phyloP scores from a whole-genome alignment of 495 filamentous ascomycete species.

The Penicillium mononematosum region DNA sequence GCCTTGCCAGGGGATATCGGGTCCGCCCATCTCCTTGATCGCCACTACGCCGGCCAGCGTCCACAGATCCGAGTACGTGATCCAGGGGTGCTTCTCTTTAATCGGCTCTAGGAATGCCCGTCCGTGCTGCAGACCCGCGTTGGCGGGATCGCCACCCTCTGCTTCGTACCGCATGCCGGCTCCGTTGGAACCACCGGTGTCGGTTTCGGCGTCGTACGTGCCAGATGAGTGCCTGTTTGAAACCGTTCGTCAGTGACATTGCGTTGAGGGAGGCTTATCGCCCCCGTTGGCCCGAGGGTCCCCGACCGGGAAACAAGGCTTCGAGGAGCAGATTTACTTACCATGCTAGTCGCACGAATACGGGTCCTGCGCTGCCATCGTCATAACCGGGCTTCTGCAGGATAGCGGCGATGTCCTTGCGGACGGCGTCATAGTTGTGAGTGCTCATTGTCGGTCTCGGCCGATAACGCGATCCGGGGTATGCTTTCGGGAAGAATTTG shows the following conservation, averaged over 20 bases:
- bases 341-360: constrained; percentile 63
- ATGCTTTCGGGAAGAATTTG: constrained; percentile 6
- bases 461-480: constrained; percentile 33
- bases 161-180: constrained; percentile 65
- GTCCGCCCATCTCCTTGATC: constrained; percentile 58
- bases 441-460: constrained; percentile 40
- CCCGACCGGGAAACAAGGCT: constrained; percentile 10
- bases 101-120: constrained; percentile 61
- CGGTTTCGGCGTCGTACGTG: constrained; percentile 56
- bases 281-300: constrained; percentile 12
- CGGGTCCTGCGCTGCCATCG: constrained; percentile 60
- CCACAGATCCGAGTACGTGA: constrained; percentile 65
- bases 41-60: constrained; percentile 60
- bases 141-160: constrained; percentile 62
- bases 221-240: constrained; percentile 55
- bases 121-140: constrained; percentile 62
- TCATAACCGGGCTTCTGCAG: constrained; percentile 61
- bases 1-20: constrained; percentile 51
- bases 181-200: constrained; percentile 63
- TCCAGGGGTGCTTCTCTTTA: constrained; percentile 57
- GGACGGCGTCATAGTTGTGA: constrained; percentile 53
- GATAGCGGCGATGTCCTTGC: constrained; percentile 52
- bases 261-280: not conserved
- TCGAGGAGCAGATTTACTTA: constrained; percentile 28
- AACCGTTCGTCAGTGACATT: constrained; percentile 15